phyloP scores from a whole-genome alignment of 139 green algal species.

The Choricystis sp. region DNA sequence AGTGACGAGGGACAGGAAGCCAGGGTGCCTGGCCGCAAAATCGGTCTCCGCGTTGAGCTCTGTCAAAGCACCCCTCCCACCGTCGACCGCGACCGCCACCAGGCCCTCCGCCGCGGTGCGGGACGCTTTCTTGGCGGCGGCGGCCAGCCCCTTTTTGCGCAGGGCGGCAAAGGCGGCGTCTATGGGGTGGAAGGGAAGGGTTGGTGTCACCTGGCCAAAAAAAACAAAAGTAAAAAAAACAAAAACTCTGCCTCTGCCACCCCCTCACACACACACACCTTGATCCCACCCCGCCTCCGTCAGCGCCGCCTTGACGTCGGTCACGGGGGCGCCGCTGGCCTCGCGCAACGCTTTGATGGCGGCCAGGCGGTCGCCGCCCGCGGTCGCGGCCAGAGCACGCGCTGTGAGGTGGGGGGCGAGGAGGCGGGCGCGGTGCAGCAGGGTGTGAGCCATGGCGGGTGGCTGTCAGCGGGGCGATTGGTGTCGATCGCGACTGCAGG shows the following conservation, averaged over 20 bases:
- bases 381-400: no score
- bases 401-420: no score
- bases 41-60: neutral
- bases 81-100: constrained; percentile 2
- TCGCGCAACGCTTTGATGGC: neutral
- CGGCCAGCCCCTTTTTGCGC: constrained; percentile 14
- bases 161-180: constrained; percentile 5
- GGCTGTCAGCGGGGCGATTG: no score
- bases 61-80: neutral
- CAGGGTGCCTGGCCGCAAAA: neutral
- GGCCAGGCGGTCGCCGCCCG: neutral
- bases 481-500: no score
- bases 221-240: no score
- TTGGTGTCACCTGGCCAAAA: no score
- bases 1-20: neutral
- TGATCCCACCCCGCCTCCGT: constrained; percentile 3
- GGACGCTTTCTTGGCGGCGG: constrained; percentile 12
- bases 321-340: constrained; percentile 1
- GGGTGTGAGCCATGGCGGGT: no score
- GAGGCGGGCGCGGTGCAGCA: neutral
- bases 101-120: constrained; percentile 19
- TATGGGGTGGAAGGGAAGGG: no score
- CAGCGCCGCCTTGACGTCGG: constrained; percentile 21
- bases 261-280: no score
- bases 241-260: no score